phyloP scores from a whole-genome alignment of 2,329 filamentous ascomycete genomes.

The Exophiala phaeomuriformis region DNA sequence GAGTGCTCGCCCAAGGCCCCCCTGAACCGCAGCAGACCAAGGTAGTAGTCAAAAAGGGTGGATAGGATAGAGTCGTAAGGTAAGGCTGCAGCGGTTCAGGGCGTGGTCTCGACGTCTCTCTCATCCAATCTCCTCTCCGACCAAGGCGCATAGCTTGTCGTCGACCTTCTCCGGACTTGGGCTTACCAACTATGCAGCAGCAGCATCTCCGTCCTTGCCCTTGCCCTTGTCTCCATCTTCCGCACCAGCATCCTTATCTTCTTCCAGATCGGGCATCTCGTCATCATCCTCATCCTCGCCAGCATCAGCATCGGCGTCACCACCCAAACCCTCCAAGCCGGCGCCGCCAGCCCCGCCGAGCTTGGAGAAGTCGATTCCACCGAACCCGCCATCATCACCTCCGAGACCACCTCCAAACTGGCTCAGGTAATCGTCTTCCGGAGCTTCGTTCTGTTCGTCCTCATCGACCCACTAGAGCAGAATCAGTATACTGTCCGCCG shows the following conservation, averaged over 20 bases:
- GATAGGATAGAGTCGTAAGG: background rate
- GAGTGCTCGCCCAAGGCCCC: background rate
- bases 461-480: conserved; percentile 74
- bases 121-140: background rate
- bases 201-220: conserved; percentile 25
- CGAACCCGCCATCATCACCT: conserved; percentile 44
- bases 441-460: conserved; percentile 90
- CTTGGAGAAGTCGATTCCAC: conserved; percentile 82
- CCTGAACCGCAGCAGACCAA: no score
- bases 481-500: background rate
- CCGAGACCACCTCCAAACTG: conserved; percentile 49
- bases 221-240: conserved; percentile 29
- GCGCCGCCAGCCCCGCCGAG: conserved; percentile 55
- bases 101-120: background rate
- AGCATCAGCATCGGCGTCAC: conserved; percentile 49
- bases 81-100: background rate
- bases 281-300: conserved; percentile 48
- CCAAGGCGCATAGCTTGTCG: background rate
- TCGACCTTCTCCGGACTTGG: no score
- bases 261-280: conserved; percentile 31
- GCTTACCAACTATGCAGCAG: background rate
- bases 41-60: background rate
- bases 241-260: conserved; percentile 39
- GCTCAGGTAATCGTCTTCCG: conserved; percentile 63
- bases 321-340: conserved; percentile 33